phyloP scores from a whole-genome alignment of 768 basidiomycete species.

The Lactifluus hygrophoroides region DNA sequence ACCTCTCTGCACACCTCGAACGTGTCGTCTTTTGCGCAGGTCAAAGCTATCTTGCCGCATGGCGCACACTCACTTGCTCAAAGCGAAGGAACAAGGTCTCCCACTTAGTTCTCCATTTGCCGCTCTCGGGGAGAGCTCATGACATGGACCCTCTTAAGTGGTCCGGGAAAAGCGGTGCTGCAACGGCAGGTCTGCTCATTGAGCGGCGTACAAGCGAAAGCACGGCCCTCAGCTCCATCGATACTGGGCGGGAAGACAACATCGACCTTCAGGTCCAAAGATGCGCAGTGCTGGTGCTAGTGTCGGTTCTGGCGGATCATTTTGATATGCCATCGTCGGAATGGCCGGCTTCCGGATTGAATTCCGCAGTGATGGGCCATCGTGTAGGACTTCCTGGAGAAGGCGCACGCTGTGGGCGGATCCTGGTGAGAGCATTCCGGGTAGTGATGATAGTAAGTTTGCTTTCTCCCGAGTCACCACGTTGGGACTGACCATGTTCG shows the following conservation, averaged over 20 bases:
- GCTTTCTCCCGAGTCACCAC: too few relatives aligned
- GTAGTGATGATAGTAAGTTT: conserved; percentile 15
- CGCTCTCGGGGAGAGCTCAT: conserved; percentile 81
- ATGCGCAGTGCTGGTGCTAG: conserved; percentile 16
- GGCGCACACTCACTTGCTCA: conserved; percentile 65
- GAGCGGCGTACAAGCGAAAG: conserved; percentile 15
- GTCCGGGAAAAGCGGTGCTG: conserved; percentile 27
- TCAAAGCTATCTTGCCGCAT: conserved; percentile 70
- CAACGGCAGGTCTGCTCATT: conserved; percentile 2
- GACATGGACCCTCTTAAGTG: conserved; percentile 61
- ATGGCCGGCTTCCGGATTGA: conserved; percentile 6
- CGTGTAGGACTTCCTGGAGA: conserved; percentile 12
- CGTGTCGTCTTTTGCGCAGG: conserved; percentile 76
- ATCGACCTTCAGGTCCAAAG: neutral
- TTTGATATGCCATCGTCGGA: neutral
- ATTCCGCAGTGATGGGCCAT: conserved; percentile 23
- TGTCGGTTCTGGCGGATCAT: conserved; percentile 6
- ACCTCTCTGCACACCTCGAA: conserved; percentile 51
- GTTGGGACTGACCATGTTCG: too few relatives aligned
- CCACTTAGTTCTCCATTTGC: conserved; percentile 80
- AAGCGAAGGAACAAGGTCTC: conserved; percentile 40
- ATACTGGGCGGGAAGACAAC: conserved; percentile 11
- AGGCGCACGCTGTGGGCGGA: conserved; percentile 22
- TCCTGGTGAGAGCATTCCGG: conserved; percentile 23
- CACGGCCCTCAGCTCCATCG: conserved; percentile 5